Conservation (phyloP, 2,329 filamentous ascomycete species). For the Fusarium paranaense region DNA sequence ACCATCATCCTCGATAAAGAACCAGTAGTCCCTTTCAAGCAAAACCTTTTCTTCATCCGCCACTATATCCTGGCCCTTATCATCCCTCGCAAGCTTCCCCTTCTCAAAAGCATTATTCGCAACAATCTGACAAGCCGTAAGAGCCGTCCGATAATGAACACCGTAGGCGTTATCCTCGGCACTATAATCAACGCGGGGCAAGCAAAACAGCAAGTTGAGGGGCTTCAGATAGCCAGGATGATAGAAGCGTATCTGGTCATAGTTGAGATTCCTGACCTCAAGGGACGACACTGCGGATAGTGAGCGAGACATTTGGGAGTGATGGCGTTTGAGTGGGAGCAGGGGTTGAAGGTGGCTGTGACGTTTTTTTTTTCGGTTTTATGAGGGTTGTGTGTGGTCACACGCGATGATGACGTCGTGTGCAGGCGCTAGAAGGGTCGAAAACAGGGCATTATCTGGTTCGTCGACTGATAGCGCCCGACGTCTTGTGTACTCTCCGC, state of each 20-base stretch:
- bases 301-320: slow-evolving; percentile 26
- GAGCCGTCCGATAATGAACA: slow-evolving; percentile 27
- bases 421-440: not conserved
- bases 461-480: not conserved
- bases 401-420: not conserved
- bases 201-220: slow-evolving; percentile 29
- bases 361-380: not conserved
- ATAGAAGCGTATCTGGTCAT: slow-evolving; percentile 36
- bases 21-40: slow-evolving; percentile 32
- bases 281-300: slow-evolving; percentile 31
- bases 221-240: slow-evolving; percentile 35
- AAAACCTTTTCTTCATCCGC: slow-evolving; percentile 5
- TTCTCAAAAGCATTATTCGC: slow-evolving; percentile 32
- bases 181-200: slow-evolving; percentile 33
- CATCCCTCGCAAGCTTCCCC: slow-evolving; percentile 14
- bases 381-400: not conserved
- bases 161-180: slow-evolving; percentile 1
- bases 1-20: slow-evolving; percentile 33
- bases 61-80: slow-evolving; percentile 18
- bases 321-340: not conserved
- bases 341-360: not conserved
- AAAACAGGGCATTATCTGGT: not conserved
- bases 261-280: slow-evolving; percentile 30
- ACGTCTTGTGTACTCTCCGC: not conserved
- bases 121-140: slow-evolving; percentile 29